phyloP scores from a whole-genome alignment of 1,139 yeast genomes.

The Suhomyces atakaporum region DNA sequence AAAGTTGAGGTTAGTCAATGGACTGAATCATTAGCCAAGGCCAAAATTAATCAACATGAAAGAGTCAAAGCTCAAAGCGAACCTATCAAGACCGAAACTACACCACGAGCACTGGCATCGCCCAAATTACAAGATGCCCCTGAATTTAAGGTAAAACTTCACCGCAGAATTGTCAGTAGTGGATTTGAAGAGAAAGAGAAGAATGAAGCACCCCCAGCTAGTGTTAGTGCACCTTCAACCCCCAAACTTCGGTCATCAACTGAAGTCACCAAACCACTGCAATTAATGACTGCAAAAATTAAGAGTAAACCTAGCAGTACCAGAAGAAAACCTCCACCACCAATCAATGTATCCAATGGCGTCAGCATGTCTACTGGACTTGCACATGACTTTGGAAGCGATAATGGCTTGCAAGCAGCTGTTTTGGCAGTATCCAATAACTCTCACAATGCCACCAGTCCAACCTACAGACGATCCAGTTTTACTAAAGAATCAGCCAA shows the following conservation, averaged over 20 bases:
- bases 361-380: conserved; percentile 41
- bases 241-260: conserved; percentile 6
- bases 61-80: conserved; percentile 20
- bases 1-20: conserved; percentile 53
- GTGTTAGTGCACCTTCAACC: conserved; percentile 7
- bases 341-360: conserved; percentile 23
- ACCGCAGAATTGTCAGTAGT: conserved; percentile 5
- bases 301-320: conserved; percentile 15
- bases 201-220: background rate
- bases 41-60: conserved; percentile 51
- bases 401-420: conserved; percentile 39
- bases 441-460: conserved; percentile 24
- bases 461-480: conserved; percentile 34
- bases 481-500: conserved; percentile 32
- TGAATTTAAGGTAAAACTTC: conserved; percentile 2
- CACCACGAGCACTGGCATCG: conserved; percentile 24
- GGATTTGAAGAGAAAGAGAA: conserved; percentile 5
- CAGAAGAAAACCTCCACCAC: conserved; percentile 44
- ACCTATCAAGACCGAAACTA: conserved; percentile 7
- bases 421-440: conserved; percentile 47
- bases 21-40: conserved; percentile 56
- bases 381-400: conserved; percentile 14
- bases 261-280: conserved; percentile 7
- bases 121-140: conserved; percentile 14
- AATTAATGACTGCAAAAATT: conserved; percentile 17